Conservation (phyloP, 345 rosid genomes). For the Dipteronia sinensis region DNA sequence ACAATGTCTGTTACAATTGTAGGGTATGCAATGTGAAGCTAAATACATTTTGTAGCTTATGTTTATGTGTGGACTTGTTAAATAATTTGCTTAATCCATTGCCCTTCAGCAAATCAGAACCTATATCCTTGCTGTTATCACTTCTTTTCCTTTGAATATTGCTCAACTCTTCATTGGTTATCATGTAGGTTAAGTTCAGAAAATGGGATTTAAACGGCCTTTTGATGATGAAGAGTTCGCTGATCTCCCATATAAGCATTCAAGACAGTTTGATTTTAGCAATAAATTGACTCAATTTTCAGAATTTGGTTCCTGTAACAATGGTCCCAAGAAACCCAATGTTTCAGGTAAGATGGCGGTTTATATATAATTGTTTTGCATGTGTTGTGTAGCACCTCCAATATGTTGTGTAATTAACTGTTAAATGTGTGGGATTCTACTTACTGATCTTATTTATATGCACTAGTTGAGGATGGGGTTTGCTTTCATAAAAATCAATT, state of each 20-base stretch:
- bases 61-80: not conserved
- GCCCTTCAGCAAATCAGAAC: not conserved
- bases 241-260: slow-evolving; percentile 48
- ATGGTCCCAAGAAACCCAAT: slow-evolving; percentile 20
- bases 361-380: not conserved
- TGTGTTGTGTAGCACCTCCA: not conserved
- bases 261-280: slow-evolving; percentile 37
- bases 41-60: too few relatives aligned
- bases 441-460: not conserved
- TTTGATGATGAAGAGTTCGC: slow-evolving; percentile 46
- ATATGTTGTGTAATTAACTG: not conserved
- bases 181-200: slow-evolving; percentile 25
- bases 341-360: slow-evolving; percentile 32
- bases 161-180: slow-evolving; percentile 5
- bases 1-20: not conserved
- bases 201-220: slow-evolving; percentile 57
- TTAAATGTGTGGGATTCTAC: not conserved
- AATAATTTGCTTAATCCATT: not conserved
- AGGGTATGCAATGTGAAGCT: not conserved
- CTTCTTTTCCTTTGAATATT: slow-evolving; percentile 1
- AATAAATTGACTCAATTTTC: slow-evolving; percentile 34
- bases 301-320: slow-evolving; percentile 30
- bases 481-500: slow-evolving; percentile 27
- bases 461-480: slow-evolving; percentile 33
- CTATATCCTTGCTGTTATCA: not conserved